Base-by-base conservation (phyloP, 306 rosid genomes). In the Herpetospermum pedunculosum region DNA sequence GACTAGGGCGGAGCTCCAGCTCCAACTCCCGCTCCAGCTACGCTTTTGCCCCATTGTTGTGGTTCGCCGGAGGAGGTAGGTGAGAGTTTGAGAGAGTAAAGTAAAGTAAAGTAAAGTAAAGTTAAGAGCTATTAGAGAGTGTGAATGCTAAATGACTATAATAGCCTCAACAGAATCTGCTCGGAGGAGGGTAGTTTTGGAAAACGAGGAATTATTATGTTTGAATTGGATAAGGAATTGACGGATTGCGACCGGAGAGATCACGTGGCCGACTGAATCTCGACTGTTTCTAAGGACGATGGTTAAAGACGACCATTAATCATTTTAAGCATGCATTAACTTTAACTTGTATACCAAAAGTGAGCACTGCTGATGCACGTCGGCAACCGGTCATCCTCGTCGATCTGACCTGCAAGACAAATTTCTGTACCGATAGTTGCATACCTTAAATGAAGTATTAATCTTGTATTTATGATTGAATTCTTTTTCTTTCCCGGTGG, bases 1-100 rank as follows among this genome's bases (percentile, higher is more conserved):
- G 59, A 90, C 59, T 0, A 89, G 9, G 2, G 97, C 98, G 6
- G 93, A 85, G 72, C 52, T 74, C 98, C 96, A 93, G 67, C 87
- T 85, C 91, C 89, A 85, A 70, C 52, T 74, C 98, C 96, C 90
- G 67, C 87, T 85, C 91, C 89, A 92, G 18, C 82, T 83, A 2
- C 67, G 77, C 75, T 26, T 77, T 59, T 81, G 74, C 74, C 48
- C 85, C 89, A 87, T 87, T 0, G n/a, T 18, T 48, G 0, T 1
- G 26, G 4, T 2, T 32, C 9, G 28, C 32, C 50, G 72, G 71
- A 10, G 70, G 41, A 30, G 47, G 70, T 16, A 5, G 67, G 41
- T 16, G 14, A 54, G 18, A 25, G 3, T 4, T 9, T 34, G 26
- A n/a, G 38, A 43, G 50, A 43, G 37, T 41, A 43, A 43, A 68